Percentiles rank a stretch among this genome's conserved stretches.
Conservation (phyloP, 2,329 filamentous ascomycete genomes). For the Fusarium sambucinum region DNA sequence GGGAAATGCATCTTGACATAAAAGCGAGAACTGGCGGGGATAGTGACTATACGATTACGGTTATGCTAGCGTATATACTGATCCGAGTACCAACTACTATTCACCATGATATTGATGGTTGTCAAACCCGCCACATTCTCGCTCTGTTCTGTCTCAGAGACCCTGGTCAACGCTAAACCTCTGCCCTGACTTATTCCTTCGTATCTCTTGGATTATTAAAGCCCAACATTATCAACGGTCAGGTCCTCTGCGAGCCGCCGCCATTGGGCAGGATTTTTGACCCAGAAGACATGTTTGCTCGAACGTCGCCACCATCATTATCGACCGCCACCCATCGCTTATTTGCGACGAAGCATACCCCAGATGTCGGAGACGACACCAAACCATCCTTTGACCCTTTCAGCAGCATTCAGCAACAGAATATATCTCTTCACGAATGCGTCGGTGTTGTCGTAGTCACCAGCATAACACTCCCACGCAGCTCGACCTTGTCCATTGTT, state of each 20-base stretch:
- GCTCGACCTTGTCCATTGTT: slow-evolving; percentile 57
- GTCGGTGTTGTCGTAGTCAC: slow-evolving; percentile 69
- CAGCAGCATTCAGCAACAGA: slow-evolving; percentile 64
- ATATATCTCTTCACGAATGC: slow-evolving; percentile 67
- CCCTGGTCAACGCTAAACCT: background rate
- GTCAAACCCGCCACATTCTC: background rate
- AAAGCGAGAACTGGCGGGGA: slow-evolving; percentile 6
- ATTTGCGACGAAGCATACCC: slow-evolving; percentile 43
- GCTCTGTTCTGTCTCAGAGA: background rate
- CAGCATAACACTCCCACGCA: slow-evolving; percentile 71
- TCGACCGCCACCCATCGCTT: background rate
- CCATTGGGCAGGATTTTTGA: background rate
- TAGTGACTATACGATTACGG: background rate
- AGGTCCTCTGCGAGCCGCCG: background rate
- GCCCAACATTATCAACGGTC: no score
- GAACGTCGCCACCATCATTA: background rate
- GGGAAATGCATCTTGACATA: background rate
- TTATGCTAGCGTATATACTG: slow-evolving; percentile 7
- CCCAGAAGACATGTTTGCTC: background rate
- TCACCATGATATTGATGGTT: slow-evolving; percentile 3
- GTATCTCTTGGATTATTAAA: background rate
- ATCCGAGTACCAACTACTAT: background rate
- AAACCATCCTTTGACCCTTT: slow-evolving; percentile 64
- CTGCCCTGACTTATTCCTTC: background rate
- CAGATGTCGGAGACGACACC: slow-evolving; percentile 57